phyloP scores from a whole-genome alignment of 352 stramenopile genomes.

The Phytophthora idaei region DNA sequence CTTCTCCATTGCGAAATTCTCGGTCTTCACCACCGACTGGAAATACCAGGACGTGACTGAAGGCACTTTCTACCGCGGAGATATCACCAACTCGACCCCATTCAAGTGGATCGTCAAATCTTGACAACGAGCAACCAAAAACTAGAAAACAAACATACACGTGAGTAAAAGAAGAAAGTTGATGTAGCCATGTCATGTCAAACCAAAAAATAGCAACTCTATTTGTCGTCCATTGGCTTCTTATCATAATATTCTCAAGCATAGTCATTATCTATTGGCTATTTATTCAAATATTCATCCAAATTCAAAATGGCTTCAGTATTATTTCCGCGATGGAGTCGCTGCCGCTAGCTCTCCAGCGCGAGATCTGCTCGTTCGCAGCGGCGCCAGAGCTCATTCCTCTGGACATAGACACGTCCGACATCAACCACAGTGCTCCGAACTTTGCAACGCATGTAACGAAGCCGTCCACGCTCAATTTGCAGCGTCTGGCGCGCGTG shows the following conservation, averaged over 20 bases:
- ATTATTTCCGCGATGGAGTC: slow-evolving; percentile 28
- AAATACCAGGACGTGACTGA: slow-evolving; percentile 42
- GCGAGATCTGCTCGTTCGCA: slow-evolving; percentile 45
- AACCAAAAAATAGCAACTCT: not conserved
- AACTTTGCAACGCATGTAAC: slow-evolving; percentile 39
- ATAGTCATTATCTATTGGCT: no score
- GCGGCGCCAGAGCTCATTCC: slow-evolving; percentile 46
- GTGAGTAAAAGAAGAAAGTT: not conserved
- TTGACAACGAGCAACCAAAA: slow-evolving; percentile 5
- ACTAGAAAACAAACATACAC: not conserved
- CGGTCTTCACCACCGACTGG: slow-evolving; percentile 47
- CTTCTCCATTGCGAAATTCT: slow-evolving; percentile 48
- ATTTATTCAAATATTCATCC: not conserved
- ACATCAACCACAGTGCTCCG: not conserved
- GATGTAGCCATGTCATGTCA: no score
- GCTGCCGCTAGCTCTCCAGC: slow-evolving; percentile 35
- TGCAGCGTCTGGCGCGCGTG: slow-evolving; percentile 40
- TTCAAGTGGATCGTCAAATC: slow-evolving; percentile 40
- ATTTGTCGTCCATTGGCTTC: no score
- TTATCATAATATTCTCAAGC: no score
- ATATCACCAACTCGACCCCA: slow-evolving; percentile 34
- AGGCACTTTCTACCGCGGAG: slow-evolving; percentile 52
- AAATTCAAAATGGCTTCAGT: slow-evolving; percentile 1
- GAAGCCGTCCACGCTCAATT: slow-evolving; percentile 28
- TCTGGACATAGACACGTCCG: not conserved